These are phyloP conservation scores for Lasiodiplodia citricola DNA, from an alignment of 2,329 filamentous ascomycete genomes.

Conservation along the genomic window DNA sequence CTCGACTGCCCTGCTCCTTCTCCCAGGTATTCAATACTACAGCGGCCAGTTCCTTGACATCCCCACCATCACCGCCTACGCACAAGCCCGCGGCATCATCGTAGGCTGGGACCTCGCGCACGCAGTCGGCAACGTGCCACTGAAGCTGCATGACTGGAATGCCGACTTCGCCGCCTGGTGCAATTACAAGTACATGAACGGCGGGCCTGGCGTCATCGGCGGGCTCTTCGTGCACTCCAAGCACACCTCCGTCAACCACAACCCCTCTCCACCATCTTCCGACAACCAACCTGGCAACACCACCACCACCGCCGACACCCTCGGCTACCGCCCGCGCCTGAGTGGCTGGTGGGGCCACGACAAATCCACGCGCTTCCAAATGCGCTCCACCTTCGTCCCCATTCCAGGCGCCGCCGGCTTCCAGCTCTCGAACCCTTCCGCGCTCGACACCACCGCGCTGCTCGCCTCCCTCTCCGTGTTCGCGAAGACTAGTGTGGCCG, in stretches of 20 bases:
- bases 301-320: constrained; percentile 25
- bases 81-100: constrained; percentile 70
- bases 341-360: constrained; percentile 88
- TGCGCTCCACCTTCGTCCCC: constrained; percentile 81
- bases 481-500: constrained; percentile 70
- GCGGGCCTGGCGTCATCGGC: constrained; percentile 80
- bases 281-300: constrained; percentile 37
- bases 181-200: constrained; percentile 93
- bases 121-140: constrained; percentile 80
- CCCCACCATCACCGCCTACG: constrained; percentile 75
- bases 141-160: constrained; percentile 83
- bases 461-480: constrained; percentile 76
- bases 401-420: constrained; percentile 79
- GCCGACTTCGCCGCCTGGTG: constrained; percentile 95
- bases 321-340: constrained; percentile 68
- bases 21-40: constrained; percentile 91
- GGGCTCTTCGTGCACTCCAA: constrained; percentile 80
- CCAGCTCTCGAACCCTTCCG: constrained; percentile 84
- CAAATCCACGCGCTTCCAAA: constrained; percentile 76
- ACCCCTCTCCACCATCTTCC: background rate
- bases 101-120: constrained; percentile 92
- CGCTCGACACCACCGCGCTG: constrained; percentile 77
- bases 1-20: constrained; percentile 74
- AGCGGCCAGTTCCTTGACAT: constrained; percentile 90
- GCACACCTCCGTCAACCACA: constrained; percentile 64